phyloP scores from a whole-genome alignment of 805 yeast genomes.

The Suhomyces xylopsoci region DNA sequence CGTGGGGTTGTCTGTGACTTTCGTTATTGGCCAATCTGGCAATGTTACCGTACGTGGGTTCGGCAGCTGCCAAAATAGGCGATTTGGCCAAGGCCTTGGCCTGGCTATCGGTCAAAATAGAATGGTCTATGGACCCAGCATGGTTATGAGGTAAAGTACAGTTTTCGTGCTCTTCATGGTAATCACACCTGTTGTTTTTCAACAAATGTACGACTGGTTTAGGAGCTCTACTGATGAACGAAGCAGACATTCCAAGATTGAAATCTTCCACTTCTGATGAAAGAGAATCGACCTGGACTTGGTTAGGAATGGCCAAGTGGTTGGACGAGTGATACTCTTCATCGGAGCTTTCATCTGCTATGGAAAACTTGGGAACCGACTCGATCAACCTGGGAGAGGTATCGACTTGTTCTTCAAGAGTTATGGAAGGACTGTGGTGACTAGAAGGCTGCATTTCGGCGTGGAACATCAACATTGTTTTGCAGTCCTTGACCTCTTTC shows the following conservation, averaged over 20 bases:
- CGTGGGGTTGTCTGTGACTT: conserved; percentile 17
- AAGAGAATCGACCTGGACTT: conserved; percentile 1
- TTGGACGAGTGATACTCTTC: not conserved
- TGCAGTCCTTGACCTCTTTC: conserved; percentile 54
- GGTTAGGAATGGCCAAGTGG: not conserved
- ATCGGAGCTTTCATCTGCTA: conserved; percentile 2
- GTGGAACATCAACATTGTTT: conserved; percentile 84
- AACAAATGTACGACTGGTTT: conserved; percentile 34
- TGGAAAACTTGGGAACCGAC: not conserved
- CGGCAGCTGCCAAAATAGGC: conserved; percentile 55
- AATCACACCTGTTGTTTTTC: conserved; percentile 11
- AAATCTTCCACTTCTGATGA: conserved; percentile 29
- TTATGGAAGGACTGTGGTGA: not conserved
- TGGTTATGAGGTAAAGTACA: conserved; percentile 31
- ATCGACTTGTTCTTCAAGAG: not conserved
- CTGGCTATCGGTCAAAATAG: conserved; percentile 47
- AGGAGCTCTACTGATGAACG: conserved; percentile 40
- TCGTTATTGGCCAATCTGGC: conserved; percentile 40
- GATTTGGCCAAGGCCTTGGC: conserved; percentile 53
- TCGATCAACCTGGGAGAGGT: conserved; percentile 4
- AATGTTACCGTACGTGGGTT: conserved; percentile 51
- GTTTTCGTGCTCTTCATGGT: conserved; percentile 25
- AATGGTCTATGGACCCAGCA: conserved; percentile 20
- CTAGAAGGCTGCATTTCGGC: conserved; percentile 76
- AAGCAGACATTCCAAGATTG: conserved; percentile 39